These are phyloP conservation scores for Termitomyces sp. DNA, from an alignment of 768 basidiomycete genomes.

Conservation along the genomic window DNA sequence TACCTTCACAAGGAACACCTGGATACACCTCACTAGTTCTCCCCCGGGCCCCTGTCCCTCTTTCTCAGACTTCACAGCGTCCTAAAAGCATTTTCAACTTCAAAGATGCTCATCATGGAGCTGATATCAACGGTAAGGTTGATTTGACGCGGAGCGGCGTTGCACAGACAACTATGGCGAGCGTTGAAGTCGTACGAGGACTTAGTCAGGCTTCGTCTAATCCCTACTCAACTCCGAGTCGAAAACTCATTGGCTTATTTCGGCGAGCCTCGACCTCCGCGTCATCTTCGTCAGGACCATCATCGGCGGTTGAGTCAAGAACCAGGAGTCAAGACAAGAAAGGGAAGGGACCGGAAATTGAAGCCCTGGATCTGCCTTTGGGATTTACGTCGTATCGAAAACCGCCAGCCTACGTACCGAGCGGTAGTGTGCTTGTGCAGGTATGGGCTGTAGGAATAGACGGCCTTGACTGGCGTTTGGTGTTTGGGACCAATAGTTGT, in stretches of 20 bases:
- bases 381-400: slow-evolving; percentile 67
- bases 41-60: slow-evolving; percentile 41
- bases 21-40: slow-evolving; percentile 52
- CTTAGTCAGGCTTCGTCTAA: slow-evolving; percentile 23
- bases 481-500: slow-evolving; percentile 29
- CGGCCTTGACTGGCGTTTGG: slow-evolving; percentile 61
- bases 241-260: slow-evolving; percentile 15
- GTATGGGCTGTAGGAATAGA: slow-evolving; percentile 90
- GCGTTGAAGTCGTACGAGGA: slow-evolving; percentile 71
- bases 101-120: slow-evolving; percentile 1
- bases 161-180: slow-evolving; percentile 87
- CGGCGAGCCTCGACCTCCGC: slow-evolving; percentile 11
- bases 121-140: slow-evolving; percentile 43
- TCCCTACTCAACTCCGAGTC: slow-evolving; percentile 11
- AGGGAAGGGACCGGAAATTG: slow-evolving; percentile 4
- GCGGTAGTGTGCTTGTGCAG: slow-evolving; percentile 72
- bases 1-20: slow-evolving; percentile 52
- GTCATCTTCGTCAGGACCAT: slow-evolving; percentile 7
- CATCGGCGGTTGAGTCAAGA: slow-evolving; percentile 9
- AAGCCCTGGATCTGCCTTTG: slow-evolving; percentile 26
- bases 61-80: slow-evolving; percentile 19
- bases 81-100: slow-evolving; percentile 12
- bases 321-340: slow-evolving; percentile 12
- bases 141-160: slow-evolving; percentile 74
- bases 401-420: slow-evolving; percentile 71